These are phyloP conservation scores for Rhazya stricta DNA, from an alignment of 257 asterid species.

Conservation along the genomic window DNA sequence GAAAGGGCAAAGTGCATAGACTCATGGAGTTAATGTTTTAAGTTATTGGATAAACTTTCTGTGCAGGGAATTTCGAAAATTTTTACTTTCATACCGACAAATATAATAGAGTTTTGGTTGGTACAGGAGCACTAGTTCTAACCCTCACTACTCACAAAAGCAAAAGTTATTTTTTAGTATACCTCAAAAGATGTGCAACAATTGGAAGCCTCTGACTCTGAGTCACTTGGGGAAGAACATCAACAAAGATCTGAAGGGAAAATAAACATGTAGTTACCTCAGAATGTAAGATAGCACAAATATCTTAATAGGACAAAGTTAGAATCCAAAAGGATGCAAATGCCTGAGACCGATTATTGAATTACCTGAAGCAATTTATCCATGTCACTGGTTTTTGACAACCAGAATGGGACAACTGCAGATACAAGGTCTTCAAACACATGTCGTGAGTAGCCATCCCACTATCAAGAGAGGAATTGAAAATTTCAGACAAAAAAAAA, in stretches of 20 bases:
- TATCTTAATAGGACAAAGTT: not conserved
- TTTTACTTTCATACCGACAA: not conserved
- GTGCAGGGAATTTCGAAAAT: not conserved
- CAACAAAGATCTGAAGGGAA: constrained; percentile 63
- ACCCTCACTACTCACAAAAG: not conserved
- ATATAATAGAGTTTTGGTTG: not conserved
- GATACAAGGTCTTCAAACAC: constrained; percentile 85
- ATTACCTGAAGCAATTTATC: constrained; percentile 82
- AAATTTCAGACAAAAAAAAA: constrained; percentile 11
- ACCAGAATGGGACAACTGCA: constrained; percentile 85
- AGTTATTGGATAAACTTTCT: not conserved
- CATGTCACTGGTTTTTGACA: constrained; percentile 46
- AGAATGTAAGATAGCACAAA: constrained; percentile 15
- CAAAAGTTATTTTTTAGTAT: constrained; percentile 11
- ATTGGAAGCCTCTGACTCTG: constrained; percentile 65
- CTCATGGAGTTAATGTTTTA: not conserved
- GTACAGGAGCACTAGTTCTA: not conserved
- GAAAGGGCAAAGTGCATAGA: not conserved
- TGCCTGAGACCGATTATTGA: constrained; percentile 7
- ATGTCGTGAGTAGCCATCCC: constrained; percentile 79
- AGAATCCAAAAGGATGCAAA: not conserved
- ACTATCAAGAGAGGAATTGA: constrained; percentile 40
- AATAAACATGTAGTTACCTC: not conserved
- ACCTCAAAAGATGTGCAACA: constrained; percentile 67
- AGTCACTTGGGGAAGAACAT: constrained; percentile 67